Evolutionary conservation across 805 yeast species (phyloP), one percentile per base, ranked within the genome.

Genomic region (Hanseniaspora jakobsenii): DNA sequence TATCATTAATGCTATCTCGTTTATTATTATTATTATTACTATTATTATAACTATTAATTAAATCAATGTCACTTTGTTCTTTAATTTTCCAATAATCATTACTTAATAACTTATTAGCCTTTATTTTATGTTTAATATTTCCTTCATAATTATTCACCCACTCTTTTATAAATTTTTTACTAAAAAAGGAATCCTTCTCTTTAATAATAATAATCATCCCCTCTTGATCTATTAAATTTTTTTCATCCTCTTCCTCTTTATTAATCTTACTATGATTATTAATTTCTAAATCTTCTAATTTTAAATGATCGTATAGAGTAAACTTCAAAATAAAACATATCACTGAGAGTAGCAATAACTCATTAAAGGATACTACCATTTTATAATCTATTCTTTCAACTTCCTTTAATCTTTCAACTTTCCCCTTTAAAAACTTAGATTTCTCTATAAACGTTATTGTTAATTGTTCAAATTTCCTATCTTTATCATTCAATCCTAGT

Each of bases 331-430:
- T 14, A 12, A 41, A 7, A 18, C 45, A 34, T 4, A 41, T 28
- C 8, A 28, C 12, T 2, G 34, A 36, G n/a, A 41, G 21, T 6
- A 41, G 9, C 12, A 30, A 27, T 16, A 41, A 23, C 22, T 41
- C 45, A 14, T 41, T 35, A 18, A 26, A 41, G 18, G 19, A 19
- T 8, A 38, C 34, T 16, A 41, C 10, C 4, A 38, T 34, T 7
- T 34, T 34, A 18, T 41, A 29, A 16, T 36, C 45, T 41, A 36
- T 31, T 13, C 19, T 26, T 28, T 34, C 34, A 36, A 41, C 34
- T 30, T 41, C 32, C 2, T 21, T 30, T 17, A 41, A 12, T 4
- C 14, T 9, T 10, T 19, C 14, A 8, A 28, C 38, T 18, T 41
- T 41, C 13, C 28, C 26, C 6, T 19, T 12, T 13, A 41, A 8